Percentiles rank a stretch among this genome's conserved stretches.
Evolutionary conservation across 768 basidiomycete genomes (phyloP).

Genomic region (Crassisporium funariophilum): DNA sequence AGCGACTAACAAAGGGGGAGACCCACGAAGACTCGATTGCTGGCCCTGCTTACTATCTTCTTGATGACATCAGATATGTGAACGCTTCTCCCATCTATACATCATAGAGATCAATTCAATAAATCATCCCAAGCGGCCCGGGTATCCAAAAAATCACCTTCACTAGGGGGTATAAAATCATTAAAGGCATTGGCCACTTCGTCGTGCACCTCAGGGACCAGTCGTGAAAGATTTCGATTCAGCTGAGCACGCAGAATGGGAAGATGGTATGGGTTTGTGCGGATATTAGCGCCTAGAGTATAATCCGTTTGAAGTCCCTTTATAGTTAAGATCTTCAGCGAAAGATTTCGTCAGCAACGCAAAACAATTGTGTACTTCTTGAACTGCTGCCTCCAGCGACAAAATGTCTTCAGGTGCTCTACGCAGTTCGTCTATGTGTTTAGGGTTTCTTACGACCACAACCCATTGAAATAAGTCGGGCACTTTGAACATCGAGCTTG

Average conservation of each 20-base stretch:
- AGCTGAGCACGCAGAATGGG: slow-evolving; percentile 29
- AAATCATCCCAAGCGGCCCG: background rate
- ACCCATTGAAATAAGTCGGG: slow-evolving; percentile 34
- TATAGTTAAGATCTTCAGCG: background rate
- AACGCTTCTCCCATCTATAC: slow-evolving; percentile 42
- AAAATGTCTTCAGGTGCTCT: slow-evolving; percentile 39
- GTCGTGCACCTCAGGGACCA: slow-evolving; percentile 43
- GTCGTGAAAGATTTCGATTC: slow-evolving; percentile 37
- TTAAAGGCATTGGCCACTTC: slow-evolving; percentile 45
- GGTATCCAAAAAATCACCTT: slow-evolving; percentile 20
- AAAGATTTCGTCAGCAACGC: background rate
- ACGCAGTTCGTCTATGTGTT: slow-evolving; percentile 41
- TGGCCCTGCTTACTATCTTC: slow-evolving; percentile 40
- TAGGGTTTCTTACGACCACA: slow-evolving; percentile 33
- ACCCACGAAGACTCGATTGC: slow-evolving; percentile 52
- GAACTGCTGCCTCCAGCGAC: slow-evolving; percentile 29
- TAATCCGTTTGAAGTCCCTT: slow-evolving; percentile 41
- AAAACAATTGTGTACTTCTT: slow-evolving; percentile 29
- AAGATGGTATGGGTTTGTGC: slow-evolving; percentile 30
- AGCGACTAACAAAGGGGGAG: slow-evolving; percentile 44
- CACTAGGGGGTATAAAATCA: slow-evolving; percentile 35
- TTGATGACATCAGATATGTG: slow-evolving; percentile 25
- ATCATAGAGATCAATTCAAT: background rate
- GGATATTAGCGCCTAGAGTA: slow-evolving; percentile 36
- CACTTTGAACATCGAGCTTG: slow-evolving; percentile 12